phyloP scores from a whole-genome alignment of 1,284 basidiomycete genomes.

The Apiotrichum domesticum region DNA sequence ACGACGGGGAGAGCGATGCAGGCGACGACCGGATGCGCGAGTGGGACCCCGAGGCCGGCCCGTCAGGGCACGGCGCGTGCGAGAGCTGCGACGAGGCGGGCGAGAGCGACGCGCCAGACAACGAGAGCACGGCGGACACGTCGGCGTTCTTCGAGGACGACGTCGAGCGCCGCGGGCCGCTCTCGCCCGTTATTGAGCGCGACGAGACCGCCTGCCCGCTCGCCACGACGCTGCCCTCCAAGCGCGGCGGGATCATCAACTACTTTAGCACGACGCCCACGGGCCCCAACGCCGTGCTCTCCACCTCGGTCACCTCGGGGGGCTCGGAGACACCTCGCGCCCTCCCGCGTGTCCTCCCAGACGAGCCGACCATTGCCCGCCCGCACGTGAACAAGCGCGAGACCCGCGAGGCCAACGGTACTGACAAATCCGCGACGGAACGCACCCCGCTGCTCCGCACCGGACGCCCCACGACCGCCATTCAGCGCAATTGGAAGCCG shows the following conservation, averaged over 20 bases:
- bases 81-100: conserved; percentile 19
- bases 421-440: not conserved
- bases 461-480: not conserved
- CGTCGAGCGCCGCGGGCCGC: conserved; percentile 5
- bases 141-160: conserved; percentile 15
- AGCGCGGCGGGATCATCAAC: conserved; percentile 13
- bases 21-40: conserved; percentile 7
- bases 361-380: not conserved
- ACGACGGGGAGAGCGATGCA: conserved; percentile 3
- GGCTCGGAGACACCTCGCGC: conserved; percentile 12
- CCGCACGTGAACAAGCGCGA: not conserved
- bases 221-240: conserved; percentile 1
- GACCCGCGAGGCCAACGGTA: not conserved
- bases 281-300: not conserved
- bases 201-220: not conserved
- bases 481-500: not conserved
- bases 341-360: conserved; percentile 3
- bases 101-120: conserved; percentile 20
- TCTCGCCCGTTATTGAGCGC: conserved; percentile 9
- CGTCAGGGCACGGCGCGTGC: not conserved
- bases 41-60: conserved; percentile 21
- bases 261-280: conserved; percentile 14
- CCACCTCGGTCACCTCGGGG: conserved; percentile 4
- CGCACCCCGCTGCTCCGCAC: conserved; percentile 5
- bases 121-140: conserved; percentile 27